These are phyloP conservation scores for Didymosphaeria variabile DNA, from an alignment of 2,329 filamentous ascomycete genomes.

Conservation along the genomic window DNA sequence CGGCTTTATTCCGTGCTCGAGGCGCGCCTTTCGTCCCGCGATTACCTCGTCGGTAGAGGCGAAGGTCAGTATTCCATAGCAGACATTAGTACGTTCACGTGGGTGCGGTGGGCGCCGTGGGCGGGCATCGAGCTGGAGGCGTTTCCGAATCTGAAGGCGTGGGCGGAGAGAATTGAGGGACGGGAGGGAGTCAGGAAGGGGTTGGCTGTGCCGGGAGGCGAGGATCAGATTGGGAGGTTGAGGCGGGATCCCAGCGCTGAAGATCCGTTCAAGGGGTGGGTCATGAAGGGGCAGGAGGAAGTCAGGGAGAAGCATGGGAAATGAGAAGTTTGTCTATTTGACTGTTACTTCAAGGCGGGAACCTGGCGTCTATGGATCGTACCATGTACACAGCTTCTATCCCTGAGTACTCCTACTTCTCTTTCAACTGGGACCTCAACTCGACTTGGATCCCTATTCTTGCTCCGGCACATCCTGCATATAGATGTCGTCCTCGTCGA, in stretches of 20 bases:
- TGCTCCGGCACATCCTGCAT: background rate
- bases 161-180: slow-evolving; percentile 54
- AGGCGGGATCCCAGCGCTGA: slow-evolving; percentile 32
- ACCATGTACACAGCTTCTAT: no score
- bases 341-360: no score
- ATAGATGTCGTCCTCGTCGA: background rate
- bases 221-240: slow-evolving; percentile 36
- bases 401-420: no score
- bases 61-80: slow-evolving; percentile 67
- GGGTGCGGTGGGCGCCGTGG: slow-evolving; percentile 70
- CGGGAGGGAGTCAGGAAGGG: slow-evolving; percentile 66
- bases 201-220: slow-evolving; percentile 29
- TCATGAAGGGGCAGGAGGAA: slow-evolving; percentile 33
- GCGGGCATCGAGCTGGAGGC: slow-evolving; percentile 72
- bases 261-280: slow-evolving; percentile 37
- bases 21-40: slow-evolving; percentile 65
- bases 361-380: no score
- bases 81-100: slow-evolving; percentile 78
- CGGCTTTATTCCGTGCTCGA: slow-evolving; percentile 81
- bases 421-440: no score
- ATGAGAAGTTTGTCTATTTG: background rate
- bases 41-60: slow-evolving; percentile 67
- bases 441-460: background rate
- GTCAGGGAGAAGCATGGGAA: slow-evolving; percentile 27
- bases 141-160: slow-evolving; percentile 65